Evolutionary conservation across 768 basidiomycete genomes (phyloP), one percentile per base, ranked within the genome.

Genomic region (Hericium rajendrae): DNA sequence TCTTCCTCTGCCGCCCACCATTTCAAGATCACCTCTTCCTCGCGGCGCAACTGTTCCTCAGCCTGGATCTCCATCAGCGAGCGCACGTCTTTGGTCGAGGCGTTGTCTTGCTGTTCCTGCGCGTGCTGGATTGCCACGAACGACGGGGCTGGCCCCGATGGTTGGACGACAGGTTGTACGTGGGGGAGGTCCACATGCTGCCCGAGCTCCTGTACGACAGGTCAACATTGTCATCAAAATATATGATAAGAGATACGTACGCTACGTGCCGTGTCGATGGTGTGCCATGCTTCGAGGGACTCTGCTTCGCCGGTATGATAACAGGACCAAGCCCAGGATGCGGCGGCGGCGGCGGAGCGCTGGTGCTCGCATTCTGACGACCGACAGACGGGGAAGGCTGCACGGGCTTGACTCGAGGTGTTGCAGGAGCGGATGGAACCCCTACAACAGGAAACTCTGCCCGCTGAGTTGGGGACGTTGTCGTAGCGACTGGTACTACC

Each of bases 1-100:
- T 80, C 83, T 68, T 92, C 90, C 69, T 95, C 94, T 6, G 77
- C 83, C 1, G 81, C 74, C 91, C 93, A 97, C 94, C 94, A 97
- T 62, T 74, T 79, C 68, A 94, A 68, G 67, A 97, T 97, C 59
- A 89, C 88, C 0, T 16, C 60, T 37, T 63, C 62, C 3, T 51
- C 60, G 53, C 56, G 57, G 26, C 76, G 76, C 43, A 78, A 80
- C 38, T 72, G 73, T 67, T 94, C 91, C 67, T 97, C 92, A 58
- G 85, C 82, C 68, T 95, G 93, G 48, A 97, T 97, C 60, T 95
- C 85, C 15, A 75, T 73, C 57, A 95, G 71, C 26, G 86, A 87
- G 37, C 79, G 79, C 59, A 79, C 83, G 60, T 81, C 80, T 58
- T 78, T 79, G 4, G 66, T 66, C 6, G 71, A 67, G 2, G 66